Evolutionary conservation across 2,329 filamentous ascomycete species (phyloP), one percentile per base, ranked within the genome.

Genomic region (Pseudopithomyces chartarum): DNA sequence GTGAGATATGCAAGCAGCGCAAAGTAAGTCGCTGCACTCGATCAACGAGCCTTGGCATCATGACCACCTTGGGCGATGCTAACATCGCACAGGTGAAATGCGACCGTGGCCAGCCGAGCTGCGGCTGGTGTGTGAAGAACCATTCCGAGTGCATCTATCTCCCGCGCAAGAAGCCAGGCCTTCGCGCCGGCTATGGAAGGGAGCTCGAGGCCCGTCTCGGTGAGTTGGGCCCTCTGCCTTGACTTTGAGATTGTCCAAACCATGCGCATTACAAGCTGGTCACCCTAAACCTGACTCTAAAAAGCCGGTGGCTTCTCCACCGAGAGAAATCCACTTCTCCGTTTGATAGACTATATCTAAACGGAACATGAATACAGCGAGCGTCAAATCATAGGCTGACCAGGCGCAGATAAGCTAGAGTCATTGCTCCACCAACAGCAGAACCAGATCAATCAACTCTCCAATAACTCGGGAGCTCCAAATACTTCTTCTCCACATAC

Each of bases 1-100:
- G 90, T 70, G 90, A 93, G 77, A 82, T 90, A 50, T 92, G 90
- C 80, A 92, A 93, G 76, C 87, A 90, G 74, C 82, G 90, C 79
- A 94, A 93, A 82, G 56, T 53, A 36, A 43, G 52, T 43, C 11
- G 40, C 40, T 23, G 10, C 40, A 11, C 10, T 42, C n/a, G 6
- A 11, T 42, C 39, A 12, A 3, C 11, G 15, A 11, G n/a, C n/a
- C n/a, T n/a, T n/a, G n/a, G 20, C 17, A 4, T 34, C 7, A 2
- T 13, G 2, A 32, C n/a, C 52, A 19, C 19, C 33, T 22, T 6
- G 19, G 23, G n/a, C 38, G 29, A 32, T 39, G 38, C 39, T 51
- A 38, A 48, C 22, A 22, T n/a, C 19, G 44, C 36, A 19, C 13
- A 58, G 56, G 90, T 91, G 51, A 77, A 78, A 77, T 78, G 74